Base-by-base conservation (phyloP, 2,329 filamentous ascomycete genomes). In the Ophiostoma piceae region DNA sequence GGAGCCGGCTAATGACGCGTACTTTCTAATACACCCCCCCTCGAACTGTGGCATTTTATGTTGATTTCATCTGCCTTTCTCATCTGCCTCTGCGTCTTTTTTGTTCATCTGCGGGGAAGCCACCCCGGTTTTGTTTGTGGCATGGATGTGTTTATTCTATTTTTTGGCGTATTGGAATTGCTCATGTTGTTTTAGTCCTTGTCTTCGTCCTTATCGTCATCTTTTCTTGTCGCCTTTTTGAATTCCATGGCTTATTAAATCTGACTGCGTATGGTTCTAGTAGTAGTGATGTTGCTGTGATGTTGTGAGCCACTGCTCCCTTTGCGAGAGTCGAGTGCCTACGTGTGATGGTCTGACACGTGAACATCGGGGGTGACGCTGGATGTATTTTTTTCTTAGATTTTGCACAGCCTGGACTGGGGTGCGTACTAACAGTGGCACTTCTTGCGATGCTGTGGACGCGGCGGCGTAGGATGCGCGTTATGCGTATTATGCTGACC, bases 81-180 rank as follows among this genome's bases (percentile, higher is more conserved):
- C n/a, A n/a, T 66, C n/a, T 41, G 35, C 22, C 32, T 66, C 41
- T 66, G 32, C 37, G 12, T 47, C 16, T 43, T 66, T 43, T 35
- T 39, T 66, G 14, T 66, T 14, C 37, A 66, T 66, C 41, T 43
- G 65, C 39, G 65, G 26, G 37, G 22, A 47, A 29, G 65, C 65
- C 29, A 66, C 39, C 65, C 22, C 39, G 3, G n/a, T 66, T 22
- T 41, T 41, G 65, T 66, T 12, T 66, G 37, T 47, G 37, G n/a
- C 39, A 60, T 22, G 47, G 51, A n/a, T 68, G 29, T 68, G 29
- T 41, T 41, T 41, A 41, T 14, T 19, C 41, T 62, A 43, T 29
- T 62, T 62, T 41, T 68, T 68, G 67, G 67, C 67, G 51, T 54
- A 67, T 54, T 67, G 66, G 66, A 67, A 54, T 67, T 67, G 66